Conservation (phyloP, 208 protist genomes). For the Acanthamoeba sp. region DNA sequence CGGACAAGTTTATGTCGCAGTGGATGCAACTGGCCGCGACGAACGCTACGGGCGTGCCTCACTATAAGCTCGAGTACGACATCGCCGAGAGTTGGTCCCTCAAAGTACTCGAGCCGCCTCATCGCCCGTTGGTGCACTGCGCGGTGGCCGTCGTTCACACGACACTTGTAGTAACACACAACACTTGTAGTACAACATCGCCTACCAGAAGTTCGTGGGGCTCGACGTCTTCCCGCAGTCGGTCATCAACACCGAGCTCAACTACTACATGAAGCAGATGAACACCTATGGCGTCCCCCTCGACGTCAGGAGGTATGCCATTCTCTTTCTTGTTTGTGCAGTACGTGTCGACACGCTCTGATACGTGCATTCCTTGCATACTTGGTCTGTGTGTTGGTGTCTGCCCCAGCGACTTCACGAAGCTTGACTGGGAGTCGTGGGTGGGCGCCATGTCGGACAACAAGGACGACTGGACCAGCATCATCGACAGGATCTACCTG, state of each 20-base stretch:
- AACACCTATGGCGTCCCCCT: constrained; percentile 81
- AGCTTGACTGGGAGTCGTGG: constrained; percentile 82
- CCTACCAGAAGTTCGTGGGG: constrained; percentile 66
- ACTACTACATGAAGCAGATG: constrained; percentile 78
- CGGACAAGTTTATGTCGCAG: constrained; percentile 49
- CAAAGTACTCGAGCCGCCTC: neutral
- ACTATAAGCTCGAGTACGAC: constrained; percentile 80
- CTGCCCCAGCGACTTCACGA: constrained; percentile 76
- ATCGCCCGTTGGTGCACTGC: too few relatives aligned
- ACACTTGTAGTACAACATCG: constrained; percentile 76
- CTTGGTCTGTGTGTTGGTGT: neutral
- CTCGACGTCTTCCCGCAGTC: constrained; percentile 54
- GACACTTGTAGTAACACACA: neutral
- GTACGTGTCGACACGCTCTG: neutral
- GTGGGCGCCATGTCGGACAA: constrained; percentile 77
- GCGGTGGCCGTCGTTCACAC: neutral
- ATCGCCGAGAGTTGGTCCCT: constrained; percentile 69
- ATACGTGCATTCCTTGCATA: neutral
- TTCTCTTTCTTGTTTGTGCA: neutral
- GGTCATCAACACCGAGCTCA: constrained; percentile 68
- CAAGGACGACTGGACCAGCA: constrained; percentile 70
- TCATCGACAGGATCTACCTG: constrained; percentile 68
- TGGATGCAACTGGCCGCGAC: constrained; percentile 71
- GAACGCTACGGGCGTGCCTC: neutral
- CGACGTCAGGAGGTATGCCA: constrained; percentile 38